Evolutionary conservation across 208 protist genomes (phyloP).

Genomic region (Leishmania major): DNA sequence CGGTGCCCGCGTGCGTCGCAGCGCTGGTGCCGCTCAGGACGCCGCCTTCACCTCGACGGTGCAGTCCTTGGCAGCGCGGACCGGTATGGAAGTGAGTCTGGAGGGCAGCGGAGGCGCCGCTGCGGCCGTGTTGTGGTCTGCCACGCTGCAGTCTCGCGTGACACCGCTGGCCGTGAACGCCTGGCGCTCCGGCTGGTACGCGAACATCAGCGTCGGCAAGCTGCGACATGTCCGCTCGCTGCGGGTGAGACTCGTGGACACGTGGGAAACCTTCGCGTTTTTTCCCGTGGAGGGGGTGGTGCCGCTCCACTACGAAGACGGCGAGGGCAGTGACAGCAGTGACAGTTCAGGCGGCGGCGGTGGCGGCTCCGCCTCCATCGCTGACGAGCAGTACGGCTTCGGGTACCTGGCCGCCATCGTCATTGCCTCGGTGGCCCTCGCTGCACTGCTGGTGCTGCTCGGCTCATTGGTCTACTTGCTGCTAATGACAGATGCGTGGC

Average conservation of each 20-base stretch:
- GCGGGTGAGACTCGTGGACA: constrained; percentile 21
- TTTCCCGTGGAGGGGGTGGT: background rate
- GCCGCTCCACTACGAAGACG: constrained; percentile 8
- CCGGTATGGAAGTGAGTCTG: constrained; percentile 18
- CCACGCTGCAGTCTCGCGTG: background rate
- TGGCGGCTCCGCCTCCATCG: background rate
- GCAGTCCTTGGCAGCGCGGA: constrained; percentile 7
- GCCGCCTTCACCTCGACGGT: constrained; percentile 11
- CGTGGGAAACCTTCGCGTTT: constrained; percentile 13
- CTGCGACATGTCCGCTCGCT: constrained; percentile 18
- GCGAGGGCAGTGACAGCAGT: background rate
- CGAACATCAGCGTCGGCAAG: constrained; percentile 6
- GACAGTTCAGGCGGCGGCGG: background rate
- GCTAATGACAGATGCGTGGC: constrained; percentile 4
- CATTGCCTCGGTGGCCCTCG: constrained; percentile 9
- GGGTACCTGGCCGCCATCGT: constrained; percentile 20
- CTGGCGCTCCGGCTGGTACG: constrained; percentile 20
- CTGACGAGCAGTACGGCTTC: background rate
- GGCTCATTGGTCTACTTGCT: constrained; percentile 2
- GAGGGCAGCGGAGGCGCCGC: background rate
- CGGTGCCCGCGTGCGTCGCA: constrained; percentile 21
- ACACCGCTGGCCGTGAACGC: constrained; percentile 23
- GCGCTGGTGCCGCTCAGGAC: constrained; percentile 14
- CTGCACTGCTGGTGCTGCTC: constrained; percentile 12
- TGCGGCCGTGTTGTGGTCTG: constrained; percentile 18